A percentile compares a stretch with the other conserved stretches of the same genome.
Conservation (phyloP, 1,139 yeast species). For the Protomyces lactucae-debilis region DNA sequence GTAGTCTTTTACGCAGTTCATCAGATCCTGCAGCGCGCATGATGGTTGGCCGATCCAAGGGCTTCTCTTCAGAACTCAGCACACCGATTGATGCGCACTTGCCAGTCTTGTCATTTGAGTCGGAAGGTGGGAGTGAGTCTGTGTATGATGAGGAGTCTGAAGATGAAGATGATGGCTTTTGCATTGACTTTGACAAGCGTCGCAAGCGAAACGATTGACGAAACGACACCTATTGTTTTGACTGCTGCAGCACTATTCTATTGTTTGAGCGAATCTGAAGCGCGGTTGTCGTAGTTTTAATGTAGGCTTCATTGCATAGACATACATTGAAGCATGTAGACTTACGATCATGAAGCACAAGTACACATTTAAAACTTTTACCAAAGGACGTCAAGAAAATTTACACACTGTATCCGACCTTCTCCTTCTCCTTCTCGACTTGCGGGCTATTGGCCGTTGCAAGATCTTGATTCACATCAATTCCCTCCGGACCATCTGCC, state of each 20-base stretch:
- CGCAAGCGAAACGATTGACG: background rate
- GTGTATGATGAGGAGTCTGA: slow-evolving; percentile 1
- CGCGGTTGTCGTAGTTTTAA: too few relatives aligned
- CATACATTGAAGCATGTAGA: too few relatives aligned
- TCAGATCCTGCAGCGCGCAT: slow-evolving; percentile 1
- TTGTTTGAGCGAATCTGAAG: too few relatives aligned
- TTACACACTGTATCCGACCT: background rate
- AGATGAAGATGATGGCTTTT: slow-evolving; percentile 15
- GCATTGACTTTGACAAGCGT: slow-evolving; percentile 18
- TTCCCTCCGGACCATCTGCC: slow-evolving; percentile 24
- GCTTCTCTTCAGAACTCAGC: slow-evolving; percentile 2
- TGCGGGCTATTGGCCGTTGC: slow-evolving; percentile 7
- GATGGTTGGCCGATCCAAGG: slow-evolving; percentile 6
- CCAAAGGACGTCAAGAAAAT: background rate
- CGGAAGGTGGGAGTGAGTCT: background rate
- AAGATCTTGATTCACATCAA: slow-evolving; percentile 15
- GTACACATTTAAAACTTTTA: too few relatives aligned
- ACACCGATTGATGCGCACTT: background rate
- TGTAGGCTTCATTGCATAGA: too few relatives aligned
- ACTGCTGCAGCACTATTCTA: too few relatives aligned
- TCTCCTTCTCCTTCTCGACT: background rate
- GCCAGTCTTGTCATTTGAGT: slow-evolving; percentile 1
- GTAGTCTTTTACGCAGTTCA: background rate
- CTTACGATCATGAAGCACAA: too few relatives aligned
- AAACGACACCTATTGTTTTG: too few relatives aligned